These are phyloP conservation scores for Dicorynia guianensis DNA, from an alignment of 306 rosid genomes.

Conservation along the genomic window DNA sequence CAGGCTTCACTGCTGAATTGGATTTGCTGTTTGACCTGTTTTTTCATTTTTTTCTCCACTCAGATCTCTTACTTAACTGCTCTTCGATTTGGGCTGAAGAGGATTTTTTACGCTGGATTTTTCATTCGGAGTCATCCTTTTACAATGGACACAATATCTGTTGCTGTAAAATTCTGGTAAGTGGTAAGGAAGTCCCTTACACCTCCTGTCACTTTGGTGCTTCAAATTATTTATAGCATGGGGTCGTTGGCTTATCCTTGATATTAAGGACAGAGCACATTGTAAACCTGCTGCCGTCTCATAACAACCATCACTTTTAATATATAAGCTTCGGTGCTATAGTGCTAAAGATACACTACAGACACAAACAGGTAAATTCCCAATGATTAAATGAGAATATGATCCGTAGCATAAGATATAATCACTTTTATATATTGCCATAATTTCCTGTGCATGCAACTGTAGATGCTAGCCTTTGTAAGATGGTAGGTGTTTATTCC, in stretches of 20 bases:
- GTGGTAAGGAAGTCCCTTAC: constrained; percentile 8
- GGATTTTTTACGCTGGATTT: constrained; percentile 95
- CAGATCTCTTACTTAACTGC: constrained; percentile 96
- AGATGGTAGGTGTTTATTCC: constrained; percentile 1
- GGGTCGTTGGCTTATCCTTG: constrained; percentile 9
- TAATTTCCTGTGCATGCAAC: constrained; percentile 21
- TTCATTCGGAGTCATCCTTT: constrained; percentile 84
- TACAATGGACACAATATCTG: constrained; percentile 95
- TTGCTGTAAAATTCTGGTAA: constrained; percentile 95
- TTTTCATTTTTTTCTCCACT: constrained; percentile 34
- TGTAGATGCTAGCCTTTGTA: constrained; percentile 1
- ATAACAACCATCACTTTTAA: neutral
- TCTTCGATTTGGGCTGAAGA: constrained; percentile 89
- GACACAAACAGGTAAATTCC: neutral
- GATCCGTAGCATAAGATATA: constrained; percentile 4
- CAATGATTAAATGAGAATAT: neutral
- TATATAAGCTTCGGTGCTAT: constrained; percentile 25
- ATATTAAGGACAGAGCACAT: neutral
- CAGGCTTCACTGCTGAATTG: constrained; percentile 17
- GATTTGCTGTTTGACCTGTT: constrained; percentile 30
- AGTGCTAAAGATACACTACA: constrained; percentile 6
- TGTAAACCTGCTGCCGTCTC: neutral
- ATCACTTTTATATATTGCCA: neutral
- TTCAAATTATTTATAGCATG: constrained; percentile 10
- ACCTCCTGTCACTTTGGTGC: constrained; percentile 8